Conservation (phyloP, 352 stramenopile species). For the Globisporangium carolinianum region DNA sequence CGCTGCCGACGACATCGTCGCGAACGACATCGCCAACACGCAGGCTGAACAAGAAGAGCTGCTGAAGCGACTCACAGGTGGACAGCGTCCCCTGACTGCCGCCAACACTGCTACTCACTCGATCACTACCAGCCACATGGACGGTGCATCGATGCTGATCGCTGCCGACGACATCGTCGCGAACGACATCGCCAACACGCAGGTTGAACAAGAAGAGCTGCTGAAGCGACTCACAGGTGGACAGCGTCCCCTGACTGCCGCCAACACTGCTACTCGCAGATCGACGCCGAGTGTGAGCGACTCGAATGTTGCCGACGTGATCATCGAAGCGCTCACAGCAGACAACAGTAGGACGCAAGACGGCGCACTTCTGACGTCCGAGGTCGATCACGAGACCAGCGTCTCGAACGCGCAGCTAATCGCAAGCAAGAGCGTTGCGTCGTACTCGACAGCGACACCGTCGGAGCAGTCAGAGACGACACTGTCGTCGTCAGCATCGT, state of each 20-base stretch:
- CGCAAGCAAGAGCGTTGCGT: too few species aligned
- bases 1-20: not conserved
- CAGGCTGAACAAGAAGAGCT: not conserved
- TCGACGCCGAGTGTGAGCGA: not conserved
- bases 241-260: not conserved
- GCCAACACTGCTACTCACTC: too few species aligned
- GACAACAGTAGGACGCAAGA: not conserved
- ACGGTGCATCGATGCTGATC: constrained; percentile 2
- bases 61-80: not conserved
- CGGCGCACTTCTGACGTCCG: not conserved
- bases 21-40: not conserved
- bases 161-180: constrained; percentile 14
- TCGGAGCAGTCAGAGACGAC: too few species aligned
- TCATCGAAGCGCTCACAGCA: not conserved
- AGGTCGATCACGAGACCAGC: not conserved
- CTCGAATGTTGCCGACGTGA: not conserved
- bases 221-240: constrained; percentile 1
- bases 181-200: not conserved
- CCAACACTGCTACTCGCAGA: too few species aligned
- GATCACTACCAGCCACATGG: too few species aligned
- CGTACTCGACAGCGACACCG: too few species aligned
- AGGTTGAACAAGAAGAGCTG: not conserved
- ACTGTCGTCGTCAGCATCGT: too few species aligned
- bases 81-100: not conserved
- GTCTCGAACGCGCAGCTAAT: too few species aligned